phyloP scores from a whole-genome alignment of 495 filamentous ascomycete genomes.

The Xylaria intraflava region DNA sequence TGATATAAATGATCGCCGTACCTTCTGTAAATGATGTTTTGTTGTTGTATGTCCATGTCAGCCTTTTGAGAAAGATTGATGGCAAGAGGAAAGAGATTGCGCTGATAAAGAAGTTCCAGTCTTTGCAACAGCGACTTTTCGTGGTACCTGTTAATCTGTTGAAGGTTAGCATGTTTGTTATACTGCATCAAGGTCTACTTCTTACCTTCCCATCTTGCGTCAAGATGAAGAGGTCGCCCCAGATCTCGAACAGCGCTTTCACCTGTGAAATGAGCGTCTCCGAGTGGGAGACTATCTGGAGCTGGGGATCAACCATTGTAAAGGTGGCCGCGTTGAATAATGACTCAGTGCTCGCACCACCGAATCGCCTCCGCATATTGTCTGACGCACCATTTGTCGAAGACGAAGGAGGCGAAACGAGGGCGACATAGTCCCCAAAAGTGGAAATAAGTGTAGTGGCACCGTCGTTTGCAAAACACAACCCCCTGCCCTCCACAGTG shows the following conservation, averaged over 20 bases:
- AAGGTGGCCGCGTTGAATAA: conserved; percentile 79
- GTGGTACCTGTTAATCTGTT: conserved; percentile 77
- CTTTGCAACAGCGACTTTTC: conserved; percentile 87
- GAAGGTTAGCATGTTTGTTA: conserved; percentile 8
- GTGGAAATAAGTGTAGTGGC: conserved; percentile 75
- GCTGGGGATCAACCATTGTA: conserved; percentile 79
- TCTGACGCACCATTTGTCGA: conserved; percentile 45
- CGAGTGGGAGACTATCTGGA: conserved; percentile 85
- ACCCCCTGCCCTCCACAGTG: conserved; percentile 73
- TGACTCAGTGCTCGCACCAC: conserved; percentile 59
- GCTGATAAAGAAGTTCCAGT: conserved; percentile 87
- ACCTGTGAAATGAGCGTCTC: conserved; percentile 75
- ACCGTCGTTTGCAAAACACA: conserved; percentile 83
- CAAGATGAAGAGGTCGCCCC: conserved; percentile 85
- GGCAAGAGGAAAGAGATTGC: conserved; percentile 84
- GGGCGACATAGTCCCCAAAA: conserved; percentile 78
- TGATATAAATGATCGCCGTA: conserved; percentile 97
- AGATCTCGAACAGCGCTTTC: conserved; percentile 73
- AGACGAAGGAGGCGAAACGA: conserved; percentile 70
- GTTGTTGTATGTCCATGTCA: conserved; percentile 67
- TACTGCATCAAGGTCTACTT: conserved; percentile 6
- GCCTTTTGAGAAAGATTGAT: conserved; percentile 91
- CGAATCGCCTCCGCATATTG: conserved; percentile 53
- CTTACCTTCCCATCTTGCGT: conserved; percentile 82
- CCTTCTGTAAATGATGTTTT: conserved; percentile 85